Percentiles rank a stretch among this genome's conserved stretches.
Conservation (phyloP, 306 rosid species). For the Nissolia schottii region DNA sequence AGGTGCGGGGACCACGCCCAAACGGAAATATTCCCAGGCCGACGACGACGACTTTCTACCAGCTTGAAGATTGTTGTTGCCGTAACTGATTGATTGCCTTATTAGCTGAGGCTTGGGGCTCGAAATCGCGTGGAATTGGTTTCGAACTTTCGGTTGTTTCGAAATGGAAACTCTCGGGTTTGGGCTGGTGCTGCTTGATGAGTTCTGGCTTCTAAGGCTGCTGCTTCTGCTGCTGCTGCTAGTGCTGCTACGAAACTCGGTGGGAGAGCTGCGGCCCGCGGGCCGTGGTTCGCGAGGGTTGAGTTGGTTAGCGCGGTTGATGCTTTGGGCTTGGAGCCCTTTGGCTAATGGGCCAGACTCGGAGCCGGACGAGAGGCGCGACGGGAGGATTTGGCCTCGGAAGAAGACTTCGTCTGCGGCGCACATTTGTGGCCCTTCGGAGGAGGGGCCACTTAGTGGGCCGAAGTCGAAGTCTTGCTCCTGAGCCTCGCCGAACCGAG, state of each 20-base stretch:
- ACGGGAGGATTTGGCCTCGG: slow-evolving; percentile 72
- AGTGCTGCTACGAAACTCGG: slow-evolving; percentile 29
- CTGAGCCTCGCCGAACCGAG: slow-evolving; percentile 3
- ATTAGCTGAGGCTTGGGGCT: slow-evolving; percentile 76
- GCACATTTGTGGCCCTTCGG: slow-evolving; percentile 54
- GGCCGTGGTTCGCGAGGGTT: slow-evolving; percentile 23
- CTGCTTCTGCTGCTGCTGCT: slow-evolving; percentile 67
- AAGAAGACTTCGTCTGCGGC: slow-evolving; percentile 79
- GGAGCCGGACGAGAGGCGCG: slow-evolving; percentile 55
- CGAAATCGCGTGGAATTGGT: slow-evolving; percentile 68
- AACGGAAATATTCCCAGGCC: slow-evolving; percentile 66
- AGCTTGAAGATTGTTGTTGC: too few relatives aligned
- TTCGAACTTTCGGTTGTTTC: slow-evolving; percentile 38
- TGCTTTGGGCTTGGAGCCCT: neutral
- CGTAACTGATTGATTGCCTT: slow-evolving; percentile 25
- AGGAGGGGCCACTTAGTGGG: slow-evolving; percentile 29
- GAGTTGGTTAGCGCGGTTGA: neutral
- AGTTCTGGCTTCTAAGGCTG: slow-evolving; percentile 48
- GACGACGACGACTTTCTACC: slow-evolving; percentile 59
- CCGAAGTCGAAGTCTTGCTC: slow-evolving; percentile 43
- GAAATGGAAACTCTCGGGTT: slow-evolving; percentile 30
- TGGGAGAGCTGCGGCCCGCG: slow-evolving; percentile 27
- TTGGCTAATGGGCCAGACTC: slow-evolving; percentile 18
- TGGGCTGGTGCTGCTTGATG: slow-evolving; percentile 42
- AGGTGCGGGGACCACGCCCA: slow-evolving; percentile 69